Conservation (phyloP, 805 yeast species). For the Spathaspora girioi region DNA sequence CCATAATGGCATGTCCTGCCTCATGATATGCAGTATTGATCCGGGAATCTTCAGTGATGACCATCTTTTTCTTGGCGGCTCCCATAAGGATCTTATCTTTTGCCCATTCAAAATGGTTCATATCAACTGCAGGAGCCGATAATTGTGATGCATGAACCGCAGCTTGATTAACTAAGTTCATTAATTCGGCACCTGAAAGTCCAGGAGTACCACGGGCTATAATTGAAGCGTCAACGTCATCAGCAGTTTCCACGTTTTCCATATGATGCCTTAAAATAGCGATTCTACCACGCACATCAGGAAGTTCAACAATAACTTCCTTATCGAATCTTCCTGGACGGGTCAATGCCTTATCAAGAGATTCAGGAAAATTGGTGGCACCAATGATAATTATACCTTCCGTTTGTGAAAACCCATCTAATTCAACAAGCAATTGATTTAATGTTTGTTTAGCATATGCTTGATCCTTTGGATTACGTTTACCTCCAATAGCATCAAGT, state of each 20-base stretch:
- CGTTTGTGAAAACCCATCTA: constrained; percentile 92
- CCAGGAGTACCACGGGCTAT: constrained; percentile 98
- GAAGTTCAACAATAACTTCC: constrained; percentile 89
- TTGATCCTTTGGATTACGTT: constrained; percentile 95
- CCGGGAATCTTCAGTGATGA: constrained; percentile 91
- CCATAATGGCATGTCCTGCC: constrained; percentile 99
- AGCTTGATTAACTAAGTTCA: constrained; percentile 95
- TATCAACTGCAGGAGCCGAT: constrained; percentile 84
- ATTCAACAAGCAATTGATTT: constrained; percentile 90
- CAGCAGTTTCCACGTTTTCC: constrained; percentile 82
- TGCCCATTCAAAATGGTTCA: constrained; percentile 97
- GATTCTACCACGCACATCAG: constrained; percentile 96
- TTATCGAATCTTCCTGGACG: constrained; percentile 99
- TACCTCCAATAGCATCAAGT: constrained; percentile 97
- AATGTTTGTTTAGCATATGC: constrained; percentile 97
- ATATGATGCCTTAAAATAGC: constrained; percentile 90
- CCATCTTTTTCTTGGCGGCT: constrained; percentile 97
- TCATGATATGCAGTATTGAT: constrained; percentile 96
- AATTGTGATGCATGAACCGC: constrained; percentile 95
- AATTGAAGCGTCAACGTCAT: constrained; percentile 81
- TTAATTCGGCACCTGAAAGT: constrained; percentile 94
- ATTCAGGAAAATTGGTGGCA: constrained; percentile 97
- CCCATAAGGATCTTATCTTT: constrained; percentile 97
- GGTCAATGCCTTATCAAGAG: constrained; percentile 93
- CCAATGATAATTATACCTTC: constrained; percentile 94